phyloP scores from a whole-genome alignment of 2,329 filamentous ascomycete species.

The Calonectria leucothoes region DNA sequence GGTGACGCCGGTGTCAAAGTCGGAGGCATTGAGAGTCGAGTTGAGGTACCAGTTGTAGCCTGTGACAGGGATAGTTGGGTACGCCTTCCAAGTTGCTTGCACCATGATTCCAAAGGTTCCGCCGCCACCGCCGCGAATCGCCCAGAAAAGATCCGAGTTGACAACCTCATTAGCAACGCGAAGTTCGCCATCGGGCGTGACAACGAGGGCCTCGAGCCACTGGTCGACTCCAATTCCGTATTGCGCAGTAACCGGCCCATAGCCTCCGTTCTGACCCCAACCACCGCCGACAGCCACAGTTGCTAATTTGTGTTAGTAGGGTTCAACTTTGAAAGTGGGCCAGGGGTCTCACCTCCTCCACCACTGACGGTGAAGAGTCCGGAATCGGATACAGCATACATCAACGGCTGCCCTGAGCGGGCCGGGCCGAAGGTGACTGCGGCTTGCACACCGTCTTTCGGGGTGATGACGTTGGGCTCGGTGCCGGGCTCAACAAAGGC shows the following conservation, averaged over 20 bases:
- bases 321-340: too few species aligned
- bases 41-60: slow-evolving; percentile 14
- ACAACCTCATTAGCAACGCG: not conserved
- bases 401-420: not conserved
- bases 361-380: not conserved
- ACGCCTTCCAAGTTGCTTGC: slow-evolving; percentile 4
- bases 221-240: not conserved
- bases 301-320: not conserved
- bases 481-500: not conserved
- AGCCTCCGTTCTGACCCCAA: not conserved
- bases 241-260: not conserved
- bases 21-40: not conserved
- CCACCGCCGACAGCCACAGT: not conserved
- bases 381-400: not conserved
- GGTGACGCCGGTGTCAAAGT: not conserved
- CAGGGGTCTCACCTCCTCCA: not conserved
- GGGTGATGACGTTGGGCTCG: not conserved
- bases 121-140: not conserved
- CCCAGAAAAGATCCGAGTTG: not conserved
- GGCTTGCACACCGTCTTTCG: not conserved
- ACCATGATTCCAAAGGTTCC: slow-evolving; percentile 1
- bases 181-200: not conserved
- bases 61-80: not conserved
- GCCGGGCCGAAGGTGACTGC: not conserved
- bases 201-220: not conserved